Evolutionary conservation across 164 flowering plant genomes (phyloP), one percentile per base, ranked within the genome.

Genomic region (Stephania yunnanensis): DNA sequence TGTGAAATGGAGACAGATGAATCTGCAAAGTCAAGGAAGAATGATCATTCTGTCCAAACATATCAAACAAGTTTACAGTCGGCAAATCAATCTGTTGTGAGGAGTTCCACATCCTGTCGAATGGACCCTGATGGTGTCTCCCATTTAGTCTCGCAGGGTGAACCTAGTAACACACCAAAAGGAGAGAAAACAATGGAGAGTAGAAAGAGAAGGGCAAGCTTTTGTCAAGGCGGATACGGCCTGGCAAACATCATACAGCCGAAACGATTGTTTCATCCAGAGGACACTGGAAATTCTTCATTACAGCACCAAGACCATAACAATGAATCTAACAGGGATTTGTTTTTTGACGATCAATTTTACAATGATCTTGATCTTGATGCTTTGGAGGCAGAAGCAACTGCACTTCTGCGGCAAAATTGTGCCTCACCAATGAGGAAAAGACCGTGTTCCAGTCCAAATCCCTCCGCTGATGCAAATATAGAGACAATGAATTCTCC

Each of bases 301-400:
- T 29, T 55, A 45, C 77, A 76, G 55, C 20, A 30, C 74, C 79
- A 82, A 63, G 61, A 75, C 53, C 80, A 80, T 44, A 80, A 80
- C n/a, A 73, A 22, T 66, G 77, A 75, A 42, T 73, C 31, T 58
- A 74, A 79, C 9, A 76, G 31, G 4, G 83, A 86, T 65, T 68
- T 53, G 20, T 79, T 82, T 55, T 75, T 69, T 78, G 93, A 95
- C 81, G 99, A 95, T 82, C 78, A 82, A 46, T 95, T 95, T 77
- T 93, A 81, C 74, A 90, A 85, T 48, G 87, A 83, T 69, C 82
- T 95, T 76, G 98, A 95, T 84, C 88, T 93, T 77, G 98, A 95
- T 82, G 97, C 88, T 69, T 73, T 95, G 50, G 98, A 95, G 83
- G 98, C 90, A 12, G 88, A 93, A 78, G 99, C 99, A 22, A 80